phyloP scores from a whole-genome alignment of 345 rosid genomes.

The Gossypium sturtianum region DNA sequence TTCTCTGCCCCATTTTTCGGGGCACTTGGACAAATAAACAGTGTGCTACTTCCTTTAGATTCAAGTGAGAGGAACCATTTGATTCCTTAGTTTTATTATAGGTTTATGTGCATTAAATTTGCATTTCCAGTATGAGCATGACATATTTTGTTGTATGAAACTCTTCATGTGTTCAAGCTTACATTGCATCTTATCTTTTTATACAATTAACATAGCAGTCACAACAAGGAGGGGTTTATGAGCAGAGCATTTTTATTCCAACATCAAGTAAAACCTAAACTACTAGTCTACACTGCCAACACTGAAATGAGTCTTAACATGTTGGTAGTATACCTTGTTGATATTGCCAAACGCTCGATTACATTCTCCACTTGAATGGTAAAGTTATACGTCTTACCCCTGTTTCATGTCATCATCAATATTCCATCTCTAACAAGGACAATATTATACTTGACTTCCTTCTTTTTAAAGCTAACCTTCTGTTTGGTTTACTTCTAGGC shows the following conservation, averaged over 20 bases:
- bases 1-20: not conserved
- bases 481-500: constrained; percentile 32
- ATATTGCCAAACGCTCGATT: not conserved
- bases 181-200: not conserved
- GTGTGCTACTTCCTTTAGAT: not conserved
- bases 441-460: not conserved
- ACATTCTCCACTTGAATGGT: not conserved
- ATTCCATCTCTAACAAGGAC: not conserved
- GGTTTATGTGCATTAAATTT: not conserved
- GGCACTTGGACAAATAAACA: not conserved
- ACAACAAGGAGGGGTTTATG: not conserved
- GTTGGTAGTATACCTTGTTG: not conserved
- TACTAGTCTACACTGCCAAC: not conserved
- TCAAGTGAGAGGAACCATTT: not conserved
- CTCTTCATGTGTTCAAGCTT: not conserved
- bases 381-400: not conserved
- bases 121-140: not conserved
- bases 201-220: not conserved
- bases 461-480: constrained; percentile 8
- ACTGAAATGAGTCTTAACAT: not conserved
- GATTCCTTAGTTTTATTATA: not conserved
- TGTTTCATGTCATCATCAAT: not conserved
- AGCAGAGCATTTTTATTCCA: not conserved
- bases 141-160: not conserved
- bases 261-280: not conserved